Evolutionary conservation across 2,329 filamentous ascomycete species (phyloP).

Genomic region (Cercospora sesami): DNA sequence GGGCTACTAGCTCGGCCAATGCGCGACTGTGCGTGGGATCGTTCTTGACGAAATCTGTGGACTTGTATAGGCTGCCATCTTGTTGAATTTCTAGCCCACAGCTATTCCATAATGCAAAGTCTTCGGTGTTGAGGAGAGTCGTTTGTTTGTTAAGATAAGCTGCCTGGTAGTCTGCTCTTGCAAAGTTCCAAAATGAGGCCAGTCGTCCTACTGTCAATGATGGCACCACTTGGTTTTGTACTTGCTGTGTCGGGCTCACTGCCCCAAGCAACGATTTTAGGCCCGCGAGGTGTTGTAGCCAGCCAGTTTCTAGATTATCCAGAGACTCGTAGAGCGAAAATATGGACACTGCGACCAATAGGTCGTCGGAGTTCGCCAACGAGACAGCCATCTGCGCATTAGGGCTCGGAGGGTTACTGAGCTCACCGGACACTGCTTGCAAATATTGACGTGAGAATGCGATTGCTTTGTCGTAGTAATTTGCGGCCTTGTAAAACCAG

Average conservation of each 20-base stretch:
- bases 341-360: constrained; percentile 65
- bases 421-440: constrained; percentile 35
- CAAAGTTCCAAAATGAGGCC: constrained; percentile 68
- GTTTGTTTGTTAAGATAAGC: constrained; percentile 59
- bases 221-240: constrained; percentile 45
- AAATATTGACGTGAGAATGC: constrained; percentile 52
- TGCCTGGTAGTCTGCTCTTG: constrained; percentile 47
- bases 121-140: constrained; percentile 62
- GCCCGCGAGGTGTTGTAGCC: constrained; percentile 60
- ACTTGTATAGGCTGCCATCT: constrained; percentile 48
- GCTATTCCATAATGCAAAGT: constrained; percentile 62
- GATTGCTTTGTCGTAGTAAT: constrained; percentile 57
- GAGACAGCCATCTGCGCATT: constrained; percentile 29
- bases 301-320: constrained; percentile 62
- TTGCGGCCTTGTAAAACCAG: constrained; percentile 61
- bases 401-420: constrained; percentile 31
- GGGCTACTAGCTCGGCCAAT: constrained; percentile 53
- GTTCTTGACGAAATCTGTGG: constrained; percentile 55
- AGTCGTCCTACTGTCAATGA: constrained; percentile 56
- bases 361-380: constrained; percentile 56
- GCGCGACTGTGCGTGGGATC: constrained; percentile 44
- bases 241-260: constrained; percentile 33
- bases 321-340: constrained; percentile 67
- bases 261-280: constrained; percentile 62
- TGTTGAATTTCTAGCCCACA: constrained; percentile 60